Evolutionary conservation across 2,329 filamentous ascomycete species (phyloP), one percentile per base, ranked within the genome.

Genomic region (Colletotrichum aenigma): DNA sequence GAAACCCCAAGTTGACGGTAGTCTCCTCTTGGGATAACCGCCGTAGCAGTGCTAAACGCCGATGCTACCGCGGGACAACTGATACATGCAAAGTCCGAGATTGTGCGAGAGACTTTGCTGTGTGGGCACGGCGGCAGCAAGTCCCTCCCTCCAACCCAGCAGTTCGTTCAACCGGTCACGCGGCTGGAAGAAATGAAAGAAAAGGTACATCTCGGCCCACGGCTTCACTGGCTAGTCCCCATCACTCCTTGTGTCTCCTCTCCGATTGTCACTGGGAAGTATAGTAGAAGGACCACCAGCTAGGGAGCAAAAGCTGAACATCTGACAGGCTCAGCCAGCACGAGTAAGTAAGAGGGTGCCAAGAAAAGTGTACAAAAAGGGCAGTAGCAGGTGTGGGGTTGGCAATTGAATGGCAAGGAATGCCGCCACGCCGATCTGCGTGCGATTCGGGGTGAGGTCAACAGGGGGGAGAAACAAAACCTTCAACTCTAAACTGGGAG

Each of bases 371-470:
- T 48, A 21, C 43, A 21, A 48, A 48, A 48, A 48, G 5, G 43
- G 43, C 43, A 10, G 43, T 48, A 48, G 21, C n/a, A 16, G 26
- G 18, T 61, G 66, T 69, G 66, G 32, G 66, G 61, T 64, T 58
- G 34, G 55, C 7, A 21, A 43, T 12, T n/a, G 26, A 32, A 34
- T 15, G 55, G 55, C 38, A 36, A 38, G 58, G 66, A 56, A 64
- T 73, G 71, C 66, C 43, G 65, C 32, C 43, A 32, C 66, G 71
- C 56, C 71, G 71, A 74, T 74, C 66, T 18, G 66, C 60, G 38
- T 62, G 38, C 34, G 38, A 73, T 61, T 64, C n/a, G 58, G 66
- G 32, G 55, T 43, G 48, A 56, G 18, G 58, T 30, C 21, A 34
- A 30, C 66, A 65, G 67, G 71, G 71, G 67, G 6, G 26, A 34